Conservation (phyloP, 140 eudicot species). For the Senecio squalidus region DNA sequence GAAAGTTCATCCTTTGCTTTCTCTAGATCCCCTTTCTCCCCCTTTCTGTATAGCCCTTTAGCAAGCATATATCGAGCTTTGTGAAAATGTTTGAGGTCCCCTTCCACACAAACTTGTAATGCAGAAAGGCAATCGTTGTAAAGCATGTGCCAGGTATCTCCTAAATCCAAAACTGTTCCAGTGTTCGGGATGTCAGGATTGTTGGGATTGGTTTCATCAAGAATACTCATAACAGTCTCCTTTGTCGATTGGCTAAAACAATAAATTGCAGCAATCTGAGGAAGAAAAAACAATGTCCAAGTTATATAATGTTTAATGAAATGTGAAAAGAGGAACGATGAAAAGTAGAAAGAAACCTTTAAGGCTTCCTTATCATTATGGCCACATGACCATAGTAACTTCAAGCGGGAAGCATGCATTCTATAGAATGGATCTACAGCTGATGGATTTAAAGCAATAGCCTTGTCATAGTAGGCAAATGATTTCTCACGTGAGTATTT, state of each 20-base stretch:
- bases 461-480: conserved; percentile 74
- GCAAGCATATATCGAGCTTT: conserved; percentile 98
- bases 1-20: conserved; percentile 93
- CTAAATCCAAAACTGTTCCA: no score
- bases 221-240: conserved; percentile 41
- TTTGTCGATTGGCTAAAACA: conserved; percentile 46
- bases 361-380: conserved; percentile 54
- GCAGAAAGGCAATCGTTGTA: conserved; percentile 92
- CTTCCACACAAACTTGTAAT: conserved; percentile 80
- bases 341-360: conserved; percentile 43
- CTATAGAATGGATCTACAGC: conserved; percentile 98
- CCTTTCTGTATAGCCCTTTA: conserved; percentile 80
- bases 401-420: conserved; percentile 98
- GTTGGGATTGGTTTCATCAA: conserved; percentile 29
- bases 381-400: conserved; percentile 78
- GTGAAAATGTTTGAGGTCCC: conserved; percentile 97
- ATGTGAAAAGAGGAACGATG: not conserved
- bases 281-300: conserved; percentile 10
- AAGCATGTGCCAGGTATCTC: conserved; percentile 59
- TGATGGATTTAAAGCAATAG: conserved; percentile 76
- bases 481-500: conserved; percentile 61
- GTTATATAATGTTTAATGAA: not conserved
- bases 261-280: conserved; percentile 76
- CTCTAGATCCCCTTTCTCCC: conserved; percentile 63
- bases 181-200: conserved; percentile 11